Base-by-base conservation (phyloP, 169 alveolate species). In the Cytauxzoon felis region DNA sequence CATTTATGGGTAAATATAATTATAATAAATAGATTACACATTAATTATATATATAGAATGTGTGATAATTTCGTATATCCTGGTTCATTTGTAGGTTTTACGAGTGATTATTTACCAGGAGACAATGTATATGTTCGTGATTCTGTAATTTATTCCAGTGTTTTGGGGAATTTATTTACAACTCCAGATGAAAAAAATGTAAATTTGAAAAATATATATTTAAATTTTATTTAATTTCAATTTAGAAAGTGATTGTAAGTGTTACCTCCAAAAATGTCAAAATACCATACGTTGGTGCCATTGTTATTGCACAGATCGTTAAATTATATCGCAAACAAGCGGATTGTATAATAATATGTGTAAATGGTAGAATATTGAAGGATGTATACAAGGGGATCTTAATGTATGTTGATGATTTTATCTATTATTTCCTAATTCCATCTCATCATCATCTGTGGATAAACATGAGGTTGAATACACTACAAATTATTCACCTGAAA, bases 261-360 rank as follows among this genome's bases (percentile, higher is more conserved):
- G 68, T 58, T 3, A 60, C 9, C 16, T 40, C 68, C 3, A 41
- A 41, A 11, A 32, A 41, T 5, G 30, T 43, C 13, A 58, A 41
- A 23, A 24, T 19, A n/a, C 83, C 83, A 11, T 18, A 47, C 54
- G 70, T 73, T 33, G 86, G 86, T 32, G 65, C 81, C 51, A 29
- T 57, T 29, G 86, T 66, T 0, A 7, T 65, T n/a, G 86, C 80
- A 0, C 86, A 66, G 67, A 54, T 76, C 5, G 3, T 58, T 21
- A 40, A 19, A 24, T 26, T 76, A 16, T 3, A 63, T 2, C 42
- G 40, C 9, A 34, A 60, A 7, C 62, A 76, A 80, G 79, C 60
- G 41, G 86, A 76, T n/a, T 76, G 86, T 42, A 7, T 40, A 65
- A 48, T 76, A 0, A 29, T 76, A 36, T 51, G 53, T 27, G 38